phyloP scores from a whole-genome alignment of 345 rosid genomes.

The Psidium friedrichsthalianum region DNA sequence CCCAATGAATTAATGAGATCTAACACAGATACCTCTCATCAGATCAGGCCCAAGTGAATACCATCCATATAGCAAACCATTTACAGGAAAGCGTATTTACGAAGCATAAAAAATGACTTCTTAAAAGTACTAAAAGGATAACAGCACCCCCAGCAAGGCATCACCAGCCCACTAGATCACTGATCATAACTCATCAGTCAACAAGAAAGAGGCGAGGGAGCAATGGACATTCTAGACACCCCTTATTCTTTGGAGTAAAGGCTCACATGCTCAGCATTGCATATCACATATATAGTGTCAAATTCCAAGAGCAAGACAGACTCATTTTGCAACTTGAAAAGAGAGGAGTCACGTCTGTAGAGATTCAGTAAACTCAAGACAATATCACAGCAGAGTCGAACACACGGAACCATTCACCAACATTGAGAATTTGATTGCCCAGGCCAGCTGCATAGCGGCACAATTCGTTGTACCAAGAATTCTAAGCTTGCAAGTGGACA shows the following conservation, averaged over 20 bases:
- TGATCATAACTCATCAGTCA: neutral
- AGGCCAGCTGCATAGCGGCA: neutral
- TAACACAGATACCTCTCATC: neutral
- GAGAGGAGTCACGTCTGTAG: neutral
- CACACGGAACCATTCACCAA: neutral
- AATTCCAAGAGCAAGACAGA: neutral
- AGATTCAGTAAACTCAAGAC: neutral
- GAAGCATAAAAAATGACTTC: neutral
- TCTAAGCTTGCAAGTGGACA: neutral
- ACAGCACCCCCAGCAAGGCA: neutral
- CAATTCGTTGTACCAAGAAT: neutral
- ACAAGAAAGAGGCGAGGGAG: neutral
- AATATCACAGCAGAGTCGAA: neutral
- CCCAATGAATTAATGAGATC: neutral
- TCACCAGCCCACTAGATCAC: neutral
- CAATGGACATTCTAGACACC: neutral
- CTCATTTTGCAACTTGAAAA: neutral
- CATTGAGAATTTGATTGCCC: neutral
- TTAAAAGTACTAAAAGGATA: neutral
- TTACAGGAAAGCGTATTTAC: neutral
- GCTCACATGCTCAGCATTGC: neutral
- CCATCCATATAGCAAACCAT: neutral
- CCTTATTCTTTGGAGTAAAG: neutral
- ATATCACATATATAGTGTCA: neutral
- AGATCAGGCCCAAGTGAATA: neutral